Evolutionary conservation across 139 green algal species (phyloP), one percentile per base, ranked within the genome.

Genomic region (Bryopsis sp.): DNA sequence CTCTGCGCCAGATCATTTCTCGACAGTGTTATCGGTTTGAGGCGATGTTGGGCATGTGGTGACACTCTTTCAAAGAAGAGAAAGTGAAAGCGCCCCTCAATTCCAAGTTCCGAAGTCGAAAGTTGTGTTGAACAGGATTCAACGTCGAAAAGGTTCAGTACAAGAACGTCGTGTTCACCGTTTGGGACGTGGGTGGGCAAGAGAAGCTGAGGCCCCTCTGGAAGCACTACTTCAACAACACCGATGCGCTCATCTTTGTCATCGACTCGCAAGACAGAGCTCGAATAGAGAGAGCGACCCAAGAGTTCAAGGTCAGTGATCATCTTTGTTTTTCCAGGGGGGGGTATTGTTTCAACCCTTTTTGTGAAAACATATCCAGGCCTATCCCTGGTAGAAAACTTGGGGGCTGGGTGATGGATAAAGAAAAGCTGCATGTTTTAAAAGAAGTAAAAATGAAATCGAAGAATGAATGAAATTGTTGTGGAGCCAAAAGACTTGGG

Each of bases 171-270:
- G 79, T 88, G 46, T 97, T 97, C 81, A 97, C 89, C 4, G 89
- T 96, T 8, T 98, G 91, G 91, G 89, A 96, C 69, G 88, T 95
- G 31, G 87, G 87, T 36, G 92, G 91, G 33, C 92, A 97, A 72
- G 92, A 97, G 71, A 97, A 97, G 83, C 88, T 97, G 61, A 85
- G 91, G 31, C 88, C 89, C 1, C 84, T 97, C 29, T 98, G 94
- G 94, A 80, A 89, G 57, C 90, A 97, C 77, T 97, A 95, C 81
- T 97, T 96, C 86, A 95, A 95, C 81, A 97, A 95, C 88, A 99
- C 90, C 63, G 92, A 99, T 68, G 94, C 86, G 39, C 81, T 99
- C 2, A 99, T 99, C 68, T 98, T 96, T 74, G 95, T 99, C 36
- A 92, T 99, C 3, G 95, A 99, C 76, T 95, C 81, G 38, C 82